Evolutionary conservation across 495 filamentous ascomycete species (phyloP).

Genomic region (Talaromyces trachyspermus): DNA sequence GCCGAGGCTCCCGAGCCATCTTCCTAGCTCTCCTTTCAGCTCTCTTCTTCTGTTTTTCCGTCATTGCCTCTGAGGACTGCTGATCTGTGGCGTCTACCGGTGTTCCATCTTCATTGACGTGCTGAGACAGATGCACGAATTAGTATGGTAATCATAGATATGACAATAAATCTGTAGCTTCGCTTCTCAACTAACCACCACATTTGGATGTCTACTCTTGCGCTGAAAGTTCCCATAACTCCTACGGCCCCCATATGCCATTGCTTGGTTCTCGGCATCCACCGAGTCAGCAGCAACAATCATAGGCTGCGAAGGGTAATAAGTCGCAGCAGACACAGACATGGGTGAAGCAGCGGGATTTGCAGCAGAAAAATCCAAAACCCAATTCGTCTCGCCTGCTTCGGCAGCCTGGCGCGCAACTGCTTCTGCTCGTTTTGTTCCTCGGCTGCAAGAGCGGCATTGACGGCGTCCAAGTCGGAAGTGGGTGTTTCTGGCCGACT

Average conservation of each 20-base stretch:
- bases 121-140: neutral
- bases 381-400: conserved; percentile 83
- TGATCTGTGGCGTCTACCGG: neutral
- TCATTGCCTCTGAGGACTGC: neutral
- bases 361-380: conserved; percentile 43
- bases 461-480: conserved; percentile 50
- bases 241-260: conserved; percentile 26
- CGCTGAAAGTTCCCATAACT: conserved; percentile 34
- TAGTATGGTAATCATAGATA: too few relatives aligned
- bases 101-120: neutral
- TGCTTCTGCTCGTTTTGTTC: conserved; percentile 67
- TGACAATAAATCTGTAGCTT: too few relatives aligned
- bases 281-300: conserved; percentile 31
- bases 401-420: conserved; percentile 63
- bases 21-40: neutral
- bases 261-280: conserved; percentile 29
- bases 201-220: conserved; percentile 19
- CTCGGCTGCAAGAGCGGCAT: conserved; percentile 65
- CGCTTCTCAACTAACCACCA: neutral
- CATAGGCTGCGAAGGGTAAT: conserved; percentile 17
- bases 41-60: neutral
- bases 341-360: conserved; percentile 27
- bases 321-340: conserved; percentile 1
- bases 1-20: too few relatives aligned
- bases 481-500: conserved; percentile 17